Conservation (phyloP, 1,284 basidiomycete species). For the Phylloporus sp. region DNA sequence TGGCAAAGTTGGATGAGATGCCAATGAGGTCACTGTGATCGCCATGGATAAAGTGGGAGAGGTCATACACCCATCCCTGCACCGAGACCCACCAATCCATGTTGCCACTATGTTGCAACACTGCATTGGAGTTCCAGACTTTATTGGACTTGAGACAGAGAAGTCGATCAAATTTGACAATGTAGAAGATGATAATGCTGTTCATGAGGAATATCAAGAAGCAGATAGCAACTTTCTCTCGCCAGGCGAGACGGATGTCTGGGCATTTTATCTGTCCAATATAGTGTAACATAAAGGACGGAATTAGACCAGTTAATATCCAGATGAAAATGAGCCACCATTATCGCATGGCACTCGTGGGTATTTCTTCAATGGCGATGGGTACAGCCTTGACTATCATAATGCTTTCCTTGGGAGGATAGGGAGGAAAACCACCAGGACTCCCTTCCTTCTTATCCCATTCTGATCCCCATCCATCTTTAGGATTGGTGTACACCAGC, state of each 20-base stretch:
- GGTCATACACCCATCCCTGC: slow-evolving; percentile 89
- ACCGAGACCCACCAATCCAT: slow-evolving; percentile 89
- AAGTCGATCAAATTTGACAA: slow-evolving; percentile 85
- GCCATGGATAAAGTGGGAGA: slow-evolving; percentile 85
- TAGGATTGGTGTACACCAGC: slow-evolving; percentile 39
- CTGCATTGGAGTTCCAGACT: slow-evolving; percentile 82
- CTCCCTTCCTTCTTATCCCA: slow-evolving; percentile 54
- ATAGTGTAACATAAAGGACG: slow-evolving; percentile 66
- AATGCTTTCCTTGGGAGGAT: slow-evolving; percentile 51
- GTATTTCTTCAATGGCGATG: slow-evolving; percentile 83
- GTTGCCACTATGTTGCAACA: slow-evolving; percentile 72
- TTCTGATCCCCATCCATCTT: slow-evolving; percentile 58
- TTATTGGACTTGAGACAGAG: slow-evolving; percentile 92
- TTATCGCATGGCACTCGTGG: slow-evolving; percentile 71
- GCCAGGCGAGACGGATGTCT: slow-evolving; percentile 94
- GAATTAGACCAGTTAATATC: slow-evolving; percentile 85
- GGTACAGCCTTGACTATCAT: slow-evolving; percentile 63
- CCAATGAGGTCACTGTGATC: slow-evolving; percentile 83
- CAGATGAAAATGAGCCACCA: slow-evolving; percentile 78
- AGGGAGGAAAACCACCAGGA: slow-evolving; percentile 21
- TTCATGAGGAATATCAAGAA: slow-evolving; percentile 88
- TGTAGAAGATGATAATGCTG: slow-evolving; percentile 86
- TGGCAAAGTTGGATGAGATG: slow-evolving; percentile 64
- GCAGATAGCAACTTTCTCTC: slow-evolving; percentile 94
- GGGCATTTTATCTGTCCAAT: slow-evolving; percentile 95